Conservation (phyloP, 1,284 basidiomycete genomes). For the Melampsora americana region DNA sequence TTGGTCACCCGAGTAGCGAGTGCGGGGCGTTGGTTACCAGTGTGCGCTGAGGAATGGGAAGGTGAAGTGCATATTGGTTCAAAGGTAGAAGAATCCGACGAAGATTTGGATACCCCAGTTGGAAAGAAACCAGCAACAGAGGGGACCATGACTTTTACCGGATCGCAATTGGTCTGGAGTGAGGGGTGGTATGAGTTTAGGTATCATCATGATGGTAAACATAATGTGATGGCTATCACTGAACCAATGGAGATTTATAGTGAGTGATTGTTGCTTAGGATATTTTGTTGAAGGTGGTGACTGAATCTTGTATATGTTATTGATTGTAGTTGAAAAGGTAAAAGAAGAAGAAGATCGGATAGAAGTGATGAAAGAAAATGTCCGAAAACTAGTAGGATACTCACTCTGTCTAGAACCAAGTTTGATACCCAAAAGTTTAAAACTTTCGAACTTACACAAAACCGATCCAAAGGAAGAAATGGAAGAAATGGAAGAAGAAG, state of each 20-base stretch:
- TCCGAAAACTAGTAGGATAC: slow-evolving; percentile 32
- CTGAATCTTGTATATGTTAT: slow-evolving; percentile 59
- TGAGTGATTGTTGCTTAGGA: slow-evolving; percentile 55
- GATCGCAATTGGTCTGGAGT: slow-evolving; percentile 77
- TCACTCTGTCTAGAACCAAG: slow-evolving; percentile 25
- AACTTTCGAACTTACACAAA: not conserved
- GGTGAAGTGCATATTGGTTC: slow-evolving; percentile 69
- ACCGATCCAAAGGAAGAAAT: slow-evolving; percentile 15
- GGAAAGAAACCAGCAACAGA: slow-evolving; percentile 53
- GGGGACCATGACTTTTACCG: slow-evolving; percentile 73
- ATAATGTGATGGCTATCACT: slow-evolving; percentile 84
- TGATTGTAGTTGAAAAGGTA: slow-evolving; percentile 32
- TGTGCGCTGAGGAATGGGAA: slow-evolving; percentile 88
- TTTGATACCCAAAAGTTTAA: slow-evolving; percentile 25
- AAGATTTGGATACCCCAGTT: slow-evolving; percentile 47
- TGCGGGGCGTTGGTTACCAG: slow-evolving; percentile 85
- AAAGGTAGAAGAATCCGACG: slow-evolving; percentile 54
- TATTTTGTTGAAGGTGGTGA: slow-evolving; percentile 17
- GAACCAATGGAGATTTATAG: slow-evolving; percentile 83
- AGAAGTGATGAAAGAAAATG: slow-evolving; percentile 2
- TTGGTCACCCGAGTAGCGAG: slow-evolving; percentile 81
- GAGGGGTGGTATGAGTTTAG: slow-evolving; percentile 80
- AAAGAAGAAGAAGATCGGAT: slow-evolving; percentile 29
- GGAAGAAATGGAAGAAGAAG: slow-evolving; percentile 66
- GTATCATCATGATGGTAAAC: slow-evolving; percentile 65